Evolutionary conservation across 805 yeast genomes (phyloP).

Genomic region (Metschnikowia bowlesiae): DNA sequence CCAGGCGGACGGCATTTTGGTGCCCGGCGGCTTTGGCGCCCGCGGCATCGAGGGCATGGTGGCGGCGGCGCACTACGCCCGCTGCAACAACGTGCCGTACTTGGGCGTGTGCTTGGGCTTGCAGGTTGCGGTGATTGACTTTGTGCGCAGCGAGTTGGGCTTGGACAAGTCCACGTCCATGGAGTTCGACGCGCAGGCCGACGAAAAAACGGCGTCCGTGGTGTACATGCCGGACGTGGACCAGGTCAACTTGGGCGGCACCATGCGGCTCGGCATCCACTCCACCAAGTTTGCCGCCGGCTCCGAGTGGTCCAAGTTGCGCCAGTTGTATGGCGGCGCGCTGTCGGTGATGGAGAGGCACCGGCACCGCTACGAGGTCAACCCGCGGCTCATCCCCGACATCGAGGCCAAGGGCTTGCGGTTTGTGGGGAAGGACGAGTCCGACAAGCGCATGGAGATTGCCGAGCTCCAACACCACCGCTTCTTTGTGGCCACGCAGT

Average conservation of each 20-base stretch:
- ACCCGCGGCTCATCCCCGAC: conserved; percentile 69
- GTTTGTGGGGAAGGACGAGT: conserved; percentile 92
- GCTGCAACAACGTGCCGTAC: conserved; percentile 90
- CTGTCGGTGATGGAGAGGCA: conserved; percentile 83
- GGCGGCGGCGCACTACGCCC: conserved; percentile 96
- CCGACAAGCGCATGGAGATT: conserved; percentile 89
- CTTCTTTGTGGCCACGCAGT: conserved; percentile 91
- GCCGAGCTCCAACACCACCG: conserved; percentile 84
- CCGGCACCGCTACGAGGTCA: conserved; percentile 97
- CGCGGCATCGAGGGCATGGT: conserved; percentile 99
- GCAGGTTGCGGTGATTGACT: conserved; percentile 95
- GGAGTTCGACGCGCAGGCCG: conserved; percentile 68
- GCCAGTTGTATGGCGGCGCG: conserved; percentile 72
- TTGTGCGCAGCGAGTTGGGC: conserved; percentile 75
- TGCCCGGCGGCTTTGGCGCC: conserved; percentile 97
- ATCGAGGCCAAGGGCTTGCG: conserved; percentile 77
- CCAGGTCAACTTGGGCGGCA: conserved; percentile 94
- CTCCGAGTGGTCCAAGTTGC: conserved; percentile 64
- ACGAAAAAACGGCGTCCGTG: conserved; percentile 67
- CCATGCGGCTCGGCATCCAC: conserved; percentile 97
- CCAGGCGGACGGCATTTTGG: conserved; percentile 92
- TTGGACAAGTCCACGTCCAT: conserved; percentile 66
- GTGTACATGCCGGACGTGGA: conserved; percentile 99
- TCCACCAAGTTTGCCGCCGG: conserved; percentile 73
- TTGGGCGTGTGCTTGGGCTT: conserved; percentile 96